Evolutionary conservation across 2,329 filamentous ascomycete species (phyloP).

Genomic region (Aspergillus sojae): DNA sequence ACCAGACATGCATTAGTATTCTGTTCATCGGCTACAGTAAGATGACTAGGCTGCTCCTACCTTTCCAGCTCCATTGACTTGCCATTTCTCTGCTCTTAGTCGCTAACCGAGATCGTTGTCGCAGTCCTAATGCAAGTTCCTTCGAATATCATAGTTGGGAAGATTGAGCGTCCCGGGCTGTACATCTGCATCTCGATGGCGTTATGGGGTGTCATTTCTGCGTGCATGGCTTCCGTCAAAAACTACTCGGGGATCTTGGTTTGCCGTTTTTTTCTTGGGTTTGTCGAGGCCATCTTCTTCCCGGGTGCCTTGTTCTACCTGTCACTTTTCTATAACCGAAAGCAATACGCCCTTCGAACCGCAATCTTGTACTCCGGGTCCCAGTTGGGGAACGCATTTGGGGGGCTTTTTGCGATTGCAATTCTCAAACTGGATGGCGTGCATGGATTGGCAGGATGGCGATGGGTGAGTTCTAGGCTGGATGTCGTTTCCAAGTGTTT

Average conservation of each 20-base stretch:
- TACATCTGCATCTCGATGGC: constrained; percentile 51
- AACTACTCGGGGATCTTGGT: constrained; percentile 38
- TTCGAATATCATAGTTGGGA: constrained; percentile 51
- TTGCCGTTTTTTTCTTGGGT: constrained; percentile 42
- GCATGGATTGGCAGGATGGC: background rate
- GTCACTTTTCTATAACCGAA: constrained; percentile 53
- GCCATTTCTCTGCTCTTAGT: background rate
- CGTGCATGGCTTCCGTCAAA: constrained; percentile 53
- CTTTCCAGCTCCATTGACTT: background rate
- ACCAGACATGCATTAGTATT: constrained; percentile 47
- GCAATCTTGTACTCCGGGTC: constrained; percentile 52
- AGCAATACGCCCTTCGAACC: constrained; percentile 48
- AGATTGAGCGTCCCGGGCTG: constrained; percentile 49
- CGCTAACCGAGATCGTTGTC: background rate
- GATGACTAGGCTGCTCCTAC: background rate
- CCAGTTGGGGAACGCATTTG: constrained; percentile 50
- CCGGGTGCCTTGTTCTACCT: constrained; percentile 44
- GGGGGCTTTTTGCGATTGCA: constrained; percentile 49
- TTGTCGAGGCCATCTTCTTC: constrained; percentile 44
- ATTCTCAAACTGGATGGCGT: constrained; percentile 32
- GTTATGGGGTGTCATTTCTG: constrained; percentile 64
- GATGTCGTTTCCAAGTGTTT: background rate
- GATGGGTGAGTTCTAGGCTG: background rate
- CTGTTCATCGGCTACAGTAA: constrained; percentile 47
- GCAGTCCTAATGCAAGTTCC: constrained; percentile 48